phyloP scores from a whole-genome alignment of 2,329 filamentous ascomycete genomes.

The Emergomyces pasteurianus region DNA sequence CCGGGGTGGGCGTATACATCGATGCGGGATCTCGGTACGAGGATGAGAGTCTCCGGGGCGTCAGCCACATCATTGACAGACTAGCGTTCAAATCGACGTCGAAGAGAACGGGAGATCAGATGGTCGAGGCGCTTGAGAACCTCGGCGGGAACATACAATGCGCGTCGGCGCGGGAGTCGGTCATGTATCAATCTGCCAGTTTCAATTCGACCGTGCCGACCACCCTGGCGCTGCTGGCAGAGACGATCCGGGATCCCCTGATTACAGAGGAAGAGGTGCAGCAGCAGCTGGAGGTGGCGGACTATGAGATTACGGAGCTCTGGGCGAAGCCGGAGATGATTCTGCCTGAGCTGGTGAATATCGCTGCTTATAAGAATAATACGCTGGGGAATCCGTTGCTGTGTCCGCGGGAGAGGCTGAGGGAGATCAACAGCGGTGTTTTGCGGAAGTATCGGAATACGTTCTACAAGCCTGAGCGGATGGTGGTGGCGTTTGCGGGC shows the following conservation, averaged over 20 bases:
- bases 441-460: slow-evolving; percentile 67
- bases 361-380: slow-evolving; percentile 91
- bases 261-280: slow-evolving; percentile 79
- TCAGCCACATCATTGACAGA: slow-evolving; percentile 92
- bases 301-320: slow-evolving; percentile 94
- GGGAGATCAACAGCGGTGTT: slow-evolving; percentile 58
- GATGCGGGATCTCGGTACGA: slow-evolving; percentile 94
- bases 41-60: slow-evolving; percentile 68
- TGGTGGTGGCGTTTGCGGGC: slow-evolving; percentile 90
- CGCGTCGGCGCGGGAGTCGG: slow-evolving; percentile 81
- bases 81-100: slow-evolving; percentile 86
- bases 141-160: slow-evolving; percentile 95
- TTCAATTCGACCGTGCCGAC: slow-evolving; percentile 87
- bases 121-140: slow-evolving; percentile 77
- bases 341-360: slow-evolving; percentile 86
- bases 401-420: slow-evolving; percentile 74
- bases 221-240: slow-evolving; percentile 73
- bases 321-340: slow-evolving; percentile 97
- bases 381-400: slow-evolving; percentile 87
- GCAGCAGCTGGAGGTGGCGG: slow-evolving; percentile 78
- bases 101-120: slow-evolving; percentile 60
- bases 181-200: slow-evolving; percentile 98
- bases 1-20: slow-evolving; percentile 88
- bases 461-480: slow-evolving; percentile 81
- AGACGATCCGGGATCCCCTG: slow-evolving; percentile 77